phyloP scores from a whole-genome alignment of 495 filamentous ascomycete species.

The Entonaema liquescens region DNA sequence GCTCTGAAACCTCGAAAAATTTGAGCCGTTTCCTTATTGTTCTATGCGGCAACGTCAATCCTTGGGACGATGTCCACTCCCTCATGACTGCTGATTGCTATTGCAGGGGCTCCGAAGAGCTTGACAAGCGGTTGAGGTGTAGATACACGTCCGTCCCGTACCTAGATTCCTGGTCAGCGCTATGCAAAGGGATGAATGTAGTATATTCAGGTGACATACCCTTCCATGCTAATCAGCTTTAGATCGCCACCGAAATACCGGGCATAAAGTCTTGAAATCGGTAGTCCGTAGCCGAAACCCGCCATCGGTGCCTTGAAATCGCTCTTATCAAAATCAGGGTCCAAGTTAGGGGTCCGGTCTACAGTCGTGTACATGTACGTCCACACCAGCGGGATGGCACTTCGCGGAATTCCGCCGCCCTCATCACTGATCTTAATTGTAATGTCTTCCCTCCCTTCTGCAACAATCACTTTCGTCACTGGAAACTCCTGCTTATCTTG shows the following conservation, averaged over 20 bases:
- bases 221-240: conserved; percentile 99
- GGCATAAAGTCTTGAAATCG: conserved; percentile 92
- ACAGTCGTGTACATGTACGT: conserved; percentile 99
- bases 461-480: conserved; percentile 94
- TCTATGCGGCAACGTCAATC: conserved; percentile 78
- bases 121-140: conserved; percentile 93
- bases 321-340: conserved; percentile 98
- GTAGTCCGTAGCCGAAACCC: conserved; percentile 95
- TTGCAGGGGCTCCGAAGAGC: conserved; percentile 95
- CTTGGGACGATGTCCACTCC: conserved; percentile 75
- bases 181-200: not conserved
- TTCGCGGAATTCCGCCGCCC: conserved; percentile 92
- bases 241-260: conserved; percentile 97
- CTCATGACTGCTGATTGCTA: conserved; percentile 98
- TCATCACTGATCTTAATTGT: conserved; percentile 98
- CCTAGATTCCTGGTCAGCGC: conserved; percentile 55
- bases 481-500: conserved; percentile 95
- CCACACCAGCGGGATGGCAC: conserved; percentile 94
- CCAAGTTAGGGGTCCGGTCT: conserved; percentile 90
- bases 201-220: conserved; percentile 65
- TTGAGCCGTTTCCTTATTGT: conserved; percentile 69
- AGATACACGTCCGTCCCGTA: conserved; percentile 99
- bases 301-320: conserved; percentile 99
- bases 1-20: conserved; percentile 74
- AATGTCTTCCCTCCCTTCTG: conserved; percentile 97